A percentile compares a stretch with the other conserved stretches of the same genome.
phyloP scores from a whole-genome alignment of 805 yeast genomes.

The Grigorovia transvaalensis region DNA sequence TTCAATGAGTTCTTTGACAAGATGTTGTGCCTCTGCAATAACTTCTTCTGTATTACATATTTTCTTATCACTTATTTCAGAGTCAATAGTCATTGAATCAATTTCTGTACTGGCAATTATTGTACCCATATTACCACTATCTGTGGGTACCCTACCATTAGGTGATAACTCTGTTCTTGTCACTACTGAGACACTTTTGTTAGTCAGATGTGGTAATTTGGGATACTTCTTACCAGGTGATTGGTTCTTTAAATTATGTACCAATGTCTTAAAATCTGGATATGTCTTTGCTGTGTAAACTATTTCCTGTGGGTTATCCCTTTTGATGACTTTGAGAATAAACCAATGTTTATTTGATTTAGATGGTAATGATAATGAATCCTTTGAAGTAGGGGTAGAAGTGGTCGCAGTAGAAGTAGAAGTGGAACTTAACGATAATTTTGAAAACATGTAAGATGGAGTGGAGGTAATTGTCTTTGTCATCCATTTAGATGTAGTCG shows the following conservation, averaged over 20 bases:
- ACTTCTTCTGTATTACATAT: constrained; percentile 1
- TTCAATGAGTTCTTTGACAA: constrained; percentile 3
- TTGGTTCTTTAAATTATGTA: constrained; percentile 37
- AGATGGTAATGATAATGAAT: background rate
- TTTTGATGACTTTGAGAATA: constrained; percentile 36
- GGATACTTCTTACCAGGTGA: constrained; percentile 66
- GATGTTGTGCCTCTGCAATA: constrained; percentile 1
- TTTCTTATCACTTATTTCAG: background rate
- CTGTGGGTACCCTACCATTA: constrained; percentile 2
- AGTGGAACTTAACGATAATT: constrained; percentile 15
- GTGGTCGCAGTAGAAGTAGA: background rate
- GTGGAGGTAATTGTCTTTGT: constrained; percentile 16
- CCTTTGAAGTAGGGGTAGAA: background rate
- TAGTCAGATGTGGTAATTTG: constrained; percentile 46
- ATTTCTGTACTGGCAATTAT: background rate
- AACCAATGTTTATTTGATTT: constrained; percentile 31
- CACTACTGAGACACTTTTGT: constrained; percentile 26
- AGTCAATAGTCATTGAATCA: background rate
- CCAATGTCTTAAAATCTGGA: constrained; percentile 53
- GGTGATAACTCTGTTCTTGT: constrained; percentile 6
- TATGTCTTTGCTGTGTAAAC: constrained; percentile 51
- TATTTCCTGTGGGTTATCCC: constrained; percentile 25
- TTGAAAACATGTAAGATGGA: constrained; percentile 20
- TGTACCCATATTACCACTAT: background rate
- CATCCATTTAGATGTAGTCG: constrained; percentile 22